Conservation (phyloP, 192 early-diverging fungal species). For the Backusella parvicylindrica region DNA sequence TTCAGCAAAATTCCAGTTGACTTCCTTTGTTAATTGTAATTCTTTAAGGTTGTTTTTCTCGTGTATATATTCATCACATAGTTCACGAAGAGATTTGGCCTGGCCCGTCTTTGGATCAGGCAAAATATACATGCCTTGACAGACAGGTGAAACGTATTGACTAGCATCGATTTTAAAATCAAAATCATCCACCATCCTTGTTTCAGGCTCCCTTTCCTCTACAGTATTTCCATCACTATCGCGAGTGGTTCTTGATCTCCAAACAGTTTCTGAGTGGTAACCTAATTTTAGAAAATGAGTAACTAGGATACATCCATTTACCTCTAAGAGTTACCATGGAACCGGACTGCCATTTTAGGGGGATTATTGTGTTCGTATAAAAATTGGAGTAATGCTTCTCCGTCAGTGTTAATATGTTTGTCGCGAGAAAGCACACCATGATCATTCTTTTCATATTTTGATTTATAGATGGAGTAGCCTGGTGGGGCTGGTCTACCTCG, state of each 20-base stretch:
- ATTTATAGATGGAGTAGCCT: slow-evolving; percentile 26
- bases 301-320: background rate
- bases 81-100: slow-evolving; percentile 20
- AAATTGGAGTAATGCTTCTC: slow-evolving; percentile 33
- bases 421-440: slow-evolving; percentile 32
- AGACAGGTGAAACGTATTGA: slow-evolving; percentile 25
- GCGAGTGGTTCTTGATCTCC: slow-evolving; percentile 1
- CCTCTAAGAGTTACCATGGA: background rate
- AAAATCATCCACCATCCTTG: slow-evolving; percentile 30
- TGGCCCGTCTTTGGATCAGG: slow-evolving; percentile 28
- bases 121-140: slow-evolving; percentile 29
- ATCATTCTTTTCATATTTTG: slow-evolving; percentile 5
- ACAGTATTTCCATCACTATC: slow-evolving; percentile 20
- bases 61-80: slow-evolving; percentile 36
- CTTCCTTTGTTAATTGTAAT: slow-evolving; percentile 37
- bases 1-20: slow-evolving; percentile 41
- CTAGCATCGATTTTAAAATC: slow-evolving; percentile 30
- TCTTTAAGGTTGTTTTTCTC: slow-evolving; percentile 36
- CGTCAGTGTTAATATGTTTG: slow-evolving; percentile 32
- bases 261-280: slow-evolving; percentile 30
- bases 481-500: slow-evolving; percentile 26
- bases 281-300: slow-evolving; percentile 2
- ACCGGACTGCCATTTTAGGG: slow-evolving; percentile 22
- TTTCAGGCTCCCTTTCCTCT: slow-evolving; percentile 27
- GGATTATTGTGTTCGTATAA: slow-evolving; percentile 28